phyloP scores from a whole-genome alignment of 257 asterid species.

The Paraleonurus japonicus region DNA sequence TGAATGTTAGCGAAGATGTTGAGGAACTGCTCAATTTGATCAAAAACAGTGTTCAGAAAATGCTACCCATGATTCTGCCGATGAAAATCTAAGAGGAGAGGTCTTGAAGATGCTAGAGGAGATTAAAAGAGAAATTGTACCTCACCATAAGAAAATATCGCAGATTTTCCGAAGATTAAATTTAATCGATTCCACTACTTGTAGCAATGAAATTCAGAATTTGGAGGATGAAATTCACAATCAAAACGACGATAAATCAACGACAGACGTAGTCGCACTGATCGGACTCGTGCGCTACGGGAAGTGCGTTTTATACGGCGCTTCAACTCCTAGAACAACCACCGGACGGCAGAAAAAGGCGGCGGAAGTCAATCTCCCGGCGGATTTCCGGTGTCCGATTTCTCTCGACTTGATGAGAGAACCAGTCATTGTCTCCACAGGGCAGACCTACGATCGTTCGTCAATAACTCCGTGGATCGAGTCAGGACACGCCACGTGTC shows the following conservation, averaged over 20 bases:
- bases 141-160: conserved; percentile 40
- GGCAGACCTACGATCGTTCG: conserved; percentile 72
- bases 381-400: conserved; percentile 82
- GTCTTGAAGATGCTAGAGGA: conserved; percentile 52
- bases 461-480: conserved; percentile 67
- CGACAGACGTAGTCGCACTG: conserved; percentile 47
- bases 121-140: conserved; percentile 54
- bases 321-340: conserved; percentile 47
- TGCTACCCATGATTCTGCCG: conserved; percentile 35
- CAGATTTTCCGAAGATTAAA: conserved; percentile 42
- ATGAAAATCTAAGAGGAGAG: conserved; percentile 38
- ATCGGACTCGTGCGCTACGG: conserved; percentile 72
- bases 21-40: conserved; percentile 49
- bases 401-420: conserved; percentile 77
- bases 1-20: conserved; percentile 50
- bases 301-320: conserved; percentile 76
- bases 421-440: conserved; percentile 81
- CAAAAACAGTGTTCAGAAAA: conserved; percentile 51
- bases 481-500: conserved; percentile 83
- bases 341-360: conserved; percentile 39
- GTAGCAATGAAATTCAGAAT: conserved; percentile 55
- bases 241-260: conserved; percentile 46
- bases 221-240: conserved; percentile 55
- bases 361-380: conserved; percentile 51
- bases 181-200: conserved; percentile 47